Evolutionary conservation across 306 rosid genomes (phyloP).

Genomic region (Quercus glauca): DNA sequence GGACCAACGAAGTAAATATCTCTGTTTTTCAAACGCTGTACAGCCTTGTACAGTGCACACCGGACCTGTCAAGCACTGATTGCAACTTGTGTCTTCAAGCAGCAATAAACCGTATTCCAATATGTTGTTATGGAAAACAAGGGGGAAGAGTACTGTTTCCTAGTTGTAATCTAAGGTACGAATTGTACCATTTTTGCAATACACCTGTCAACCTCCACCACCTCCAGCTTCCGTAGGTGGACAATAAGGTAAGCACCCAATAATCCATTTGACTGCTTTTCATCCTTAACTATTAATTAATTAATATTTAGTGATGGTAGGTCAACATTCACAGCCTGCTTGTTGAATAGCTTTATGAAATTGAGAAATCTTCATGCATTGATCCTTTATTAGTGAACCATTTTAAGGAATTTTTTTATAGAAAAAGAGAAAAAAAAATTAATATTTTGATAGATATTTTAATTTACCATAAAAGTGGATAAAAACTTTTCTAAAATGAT

Average conservation of each 20-base stretch:
- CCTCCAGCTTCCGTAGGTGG: constrained; percentile 16
- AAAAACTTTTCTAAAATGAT: no score
- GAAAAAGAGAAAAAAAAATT: no score
- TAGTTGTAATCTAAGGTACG: constrained; percentile 8
- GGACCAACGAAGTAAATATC: background rate
- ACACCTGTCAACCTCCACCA: background rate
- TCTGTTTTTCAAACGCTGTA: background rate
- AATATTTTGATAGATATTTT: no score
- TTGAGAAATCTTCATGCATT: no score
- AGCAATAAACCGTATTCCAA: background rate
- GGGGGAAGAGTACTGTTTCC: constrained; percentile 1
- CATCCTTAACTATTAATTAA: no score
- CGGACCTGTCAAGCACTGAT: constrained; percentile 4
- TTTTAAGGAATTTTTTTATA: no score
- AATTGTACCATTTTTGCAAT: background rate
- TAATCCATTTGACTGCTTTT: no score
- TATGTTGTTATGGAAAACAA: background rate
- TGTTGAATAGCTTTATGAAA: no score
- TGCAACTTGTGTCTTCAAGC: background rate
- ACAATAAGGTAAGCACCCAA: background rate
- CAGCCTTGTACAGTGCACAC: constrained; percentile 28
- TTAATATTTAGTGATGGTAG: no score
- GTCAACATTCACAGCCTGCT: no score
- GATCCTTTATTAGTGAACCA: no score
- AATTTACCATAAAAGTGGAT: no score